Base-by-base conservation (phyloP, 768 basidiomycete species). In the Pleurotus citrinopileatus region DNA sequence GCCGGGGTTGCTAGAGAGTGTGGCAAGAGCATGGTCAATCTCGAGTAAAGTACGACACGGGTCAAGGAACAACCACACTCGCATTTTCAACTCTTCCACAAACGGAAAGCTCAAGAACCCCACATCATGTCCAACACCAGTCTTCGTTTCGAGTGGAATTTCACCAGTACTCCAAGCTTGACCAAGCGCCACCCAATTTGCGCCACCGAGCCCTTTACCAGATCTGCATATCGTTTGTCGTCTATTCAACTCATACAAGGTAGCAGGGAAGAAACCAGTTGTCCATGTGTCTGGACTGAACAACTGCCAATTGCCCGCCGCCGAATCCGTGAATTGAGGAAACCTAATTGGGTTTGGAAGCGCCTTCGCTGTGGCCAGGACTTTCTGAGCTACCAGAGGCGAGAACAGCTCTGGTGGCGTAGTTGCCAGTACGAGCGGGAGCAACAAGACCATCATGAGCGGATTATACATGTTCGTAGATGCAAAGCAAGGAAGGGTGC, bases 51-150 rank as follows among this genome's bases (percentile, higher is more conserved):
- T 28, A 34, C 32, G n/a, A 23, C 15, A 28, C n/a, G 23, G 34
- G 19, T 17, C n/a, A 29, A 47, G 23, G 54, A 56, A 26, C 47
- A 42, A 17, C 40, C 29, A n/a, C 27, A 74, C 83, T 44, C 60
- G 87, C 86, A 87, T 59, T 8, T 61, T 57, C 13, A 87, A 65
- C 61, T 89, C 87, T 46, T 82, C 75, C 42, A 80, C 70, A 61
- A 88, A 88, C 0, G 87, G 83, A 59, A 79, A 85, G 65, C 84
- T 86, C 58, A 88, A 65, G 65, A 87, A 89, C 6, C 86, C 87
- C 26, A 85, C 82, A 61, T 89, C 87, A 59, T 89, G 86, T 10
- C 80, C 83, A 25, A 84, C 71, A 15, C 65, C 71, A 48, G 76
- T 81, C 25, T 69, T 67, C 4, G 61, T 61, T 59, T 81, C 77